Conservation (phyloP, 306 rosid genomes). For the Citrullus colocynthis region DNA sequence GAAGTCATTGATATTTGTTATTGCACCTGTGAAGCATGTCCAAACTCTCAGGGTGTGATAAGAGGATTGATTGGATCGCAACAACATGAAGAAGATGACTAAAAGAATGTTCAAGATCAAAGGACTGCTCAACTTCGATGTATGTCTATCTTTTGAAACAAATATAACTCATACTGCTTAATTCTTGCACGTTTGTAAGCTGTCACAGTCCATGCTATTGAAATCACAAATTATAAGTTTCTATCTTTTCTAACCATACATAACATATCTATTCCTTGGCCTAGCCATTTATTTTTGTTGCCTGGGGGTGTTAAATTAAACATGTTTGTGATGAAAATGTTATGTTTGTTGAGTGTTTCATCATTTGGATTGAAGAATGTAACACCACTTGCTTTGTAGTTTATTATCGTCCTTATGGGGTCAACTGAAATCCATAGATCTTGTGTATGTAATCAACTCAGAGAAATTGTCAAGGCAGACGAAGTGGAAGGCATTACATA, state of each 20-base stretch:
- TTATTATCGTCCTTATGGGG: not conserved
- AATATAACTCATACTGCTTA: not conserved
- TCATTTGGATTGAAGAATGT: not conserved
- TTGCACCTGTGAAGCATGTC: not conserved
- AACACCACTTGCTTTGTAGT: not conserved
- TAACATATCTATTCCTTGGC: not conserved
- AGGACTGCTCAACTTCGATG: not conserved
- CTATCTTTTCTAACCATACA: not conserved
- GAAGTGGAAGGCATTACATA: not conserved
- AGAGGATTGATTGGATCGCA: not conserved
- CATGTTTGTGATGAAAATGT: not conserved
- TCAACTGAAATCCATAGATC: not conserved
- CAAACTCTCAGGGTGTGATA: not conserved
- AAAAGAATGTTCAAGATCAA: conserved; percentile 3
- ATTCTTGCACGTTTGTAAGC: conserved; percentile 1
- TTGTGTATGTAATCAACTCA: not conserved
- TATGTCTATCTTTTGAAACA: not conserved
- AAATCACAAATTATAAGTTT: not conserved
- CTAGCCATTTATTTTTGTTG: not conserved
- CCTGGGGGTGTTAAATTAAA: not conserved
- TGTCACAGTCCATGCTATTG: not conserved
- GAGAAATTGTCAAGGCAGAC: not conserved
- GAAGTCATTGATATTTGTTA: not conserved
- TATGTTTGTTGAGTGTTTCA: not conserved
- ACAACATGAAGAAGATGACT: not conserved